Base-by-base conservation (phyloP, 2,329 filamentous ascomycete genomes). In the Leptographium flavum region DNA sequence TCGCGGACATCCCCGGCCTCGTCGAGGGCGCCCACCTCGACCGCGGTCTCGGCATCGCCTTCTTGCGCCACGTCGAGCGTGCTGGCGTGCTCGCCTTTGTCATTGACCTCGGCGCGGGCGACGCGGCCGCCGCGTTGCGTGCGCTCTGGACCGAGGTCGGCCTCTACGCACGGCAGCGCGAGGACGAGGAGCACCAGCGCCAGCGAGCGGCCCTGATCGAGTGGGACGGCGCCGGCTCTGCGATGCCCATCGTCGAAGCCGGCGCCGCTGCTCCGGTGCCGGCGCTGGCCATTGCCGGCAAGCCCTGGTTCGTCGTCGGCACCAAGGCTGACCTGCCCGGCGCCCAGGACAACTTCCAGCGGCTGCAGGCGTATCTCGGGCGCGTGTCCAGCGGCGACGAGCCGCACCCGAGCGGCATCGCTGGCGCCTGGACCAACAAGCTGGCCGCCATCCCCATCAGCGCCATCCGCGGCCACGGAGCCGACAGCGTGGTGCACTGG, bases 281-380 rank as follows among this genome's bases (percentile, higher is more conserved):
- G 4, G 69, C 62, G n/a, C 58, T 84, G n/a, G 77, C 82, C 35
- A 93, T 96, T 52, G 83, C 84, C n/a, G 76, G 76, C 30, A 98
- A 98, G 65, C 88, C 92, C 1, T 98, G 92, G 92, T 92, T 94
- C 56, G 88, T 95, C 5, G 79, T 95, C 37, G 90, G 86, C 1
- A 95, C 88, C 19, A 96, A 96, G 63, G 88, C 86, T 1, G 90
- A 96, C 59, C 60, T 94, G 45, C 76, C 80, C 4, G 74, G 73
- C 3, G 94, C 92, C 2, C 75, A 87, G 59, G 73, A 78, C 22
- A 93, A 92, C 58, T 98, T 86, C 59, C 63, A 61, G 31, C 63
- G 66, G 43, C 65, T 98, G 53, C 78, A 79, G 52, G 63, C 64
- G 9, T 94, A 95, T 61, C 63, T 98, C 4, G 68, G 73, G 5